These are phyloP conservation scores for Leptographium procerum DNA, from an alignment of 2,329 filamentous ascomycete species.

Conservation along the genomic window DNA sequence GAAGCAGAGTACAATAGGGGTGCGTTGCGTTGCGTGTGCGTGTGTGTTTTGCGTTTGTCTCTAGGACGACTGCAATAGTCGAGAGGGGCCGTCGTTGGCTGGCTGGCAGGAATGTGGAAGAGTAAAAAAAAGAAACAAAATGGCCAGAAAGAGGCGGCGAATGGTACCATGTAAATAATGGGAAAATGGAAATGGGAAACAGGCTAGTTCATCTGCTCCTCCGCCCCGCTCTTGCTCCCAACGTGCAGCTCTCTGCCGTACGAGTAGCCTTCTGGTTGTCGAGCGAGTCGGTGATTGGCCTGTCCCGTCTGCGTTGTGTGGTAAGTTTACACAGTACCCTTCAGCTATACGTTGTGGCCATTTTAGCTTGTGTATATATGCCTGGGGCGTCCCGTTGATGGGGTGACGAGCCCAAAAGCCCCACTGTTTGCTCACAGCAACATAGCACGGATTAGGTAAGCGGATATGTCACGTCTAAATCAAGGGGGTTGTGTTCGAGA, in stretches of 20 bases:
- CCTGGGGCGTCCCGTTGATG: constrained; percentile 1
- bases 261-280: neutral
- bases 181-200: neutral
- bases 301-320: neutral
- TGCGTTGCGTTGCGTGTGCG: no score
- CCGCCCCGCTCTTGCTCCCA: neutral
- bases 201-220: neutral
- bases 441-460: neutral
- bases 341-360: no score
- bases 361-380: neutral
- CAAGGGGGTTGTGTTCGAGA: neutral
- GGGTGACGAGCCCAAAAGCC: neutral
- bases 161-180: neutral
- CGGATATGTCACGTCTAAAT: neutral
- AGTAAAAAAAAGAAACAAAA: neutral
- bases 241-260: neutral
- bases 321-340: no score
- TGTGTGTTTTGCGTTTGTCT: neutral
- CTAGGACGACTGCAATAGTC: neutral
- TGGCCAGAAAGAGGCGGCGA: neutral
- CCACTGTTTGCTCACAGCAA: neutral
- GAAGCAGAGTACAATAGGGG: no score
- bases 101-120: neutral
- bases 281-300: neutral
- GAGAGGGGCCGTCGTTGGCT: neutral